Evolutionary conservation across 257 asterid genomes (phyloP).

Genomic region (Cruciata laevipes): DNA sequence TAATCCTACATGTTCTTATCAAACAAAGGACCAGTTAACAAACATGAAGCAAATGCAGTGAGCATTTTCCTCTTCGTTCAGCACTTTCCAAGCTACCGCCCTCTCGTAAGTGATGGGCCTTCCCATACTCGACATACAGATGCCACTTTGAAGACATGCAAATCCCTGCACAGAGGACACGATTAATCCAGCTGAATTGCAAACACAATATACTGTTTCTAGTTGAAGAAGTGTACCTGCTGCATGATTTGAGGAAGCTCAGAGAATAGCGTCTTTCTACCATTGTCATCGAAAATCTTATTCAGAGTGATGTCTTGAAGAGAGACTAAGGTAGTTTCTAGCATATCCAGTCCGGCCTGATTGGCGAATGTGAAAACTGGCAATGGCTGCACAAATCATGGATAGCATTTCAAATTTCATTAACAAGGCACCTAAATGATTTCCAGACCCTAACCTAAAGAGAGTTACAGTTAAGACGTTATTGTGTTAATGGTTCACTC

Average conservation of each 20-base stretch:
- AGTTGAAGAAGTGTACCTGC: constrained; percentile 38
- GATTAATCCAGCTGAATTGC: background rate
- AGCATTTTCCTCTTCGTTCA: constrained; percentile 75
- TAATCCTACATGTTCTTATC: constrained; percentile 5
- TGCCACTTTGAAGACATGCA: constrained; percentile 41
- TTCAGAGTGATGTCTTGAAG: constrained; percentile 87
- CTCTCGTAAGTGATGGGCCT: constrained; percentile 43
- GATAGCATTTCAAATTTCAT: background rate
- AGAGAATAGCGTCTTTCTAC: constrained; percentile 58
- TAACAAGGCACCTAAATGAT: background rate
- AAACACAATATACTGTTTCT: background rate
- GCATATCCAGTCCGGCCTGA: constrained; percentile 97
- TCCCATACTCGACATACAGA: constrained; percentile 47
- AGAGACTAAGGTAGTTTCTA: constrained; percentile 80
- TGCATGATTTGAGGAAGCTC: constrained; percentile 91
- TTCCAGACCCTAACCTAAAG: background rate
- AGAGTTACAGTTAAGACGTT: background rate
- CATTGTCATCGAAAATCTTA: constrained; percentile 71
- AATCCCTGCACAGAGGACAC: constrained; percentile 28
- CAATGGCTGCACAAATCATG: constrained; percentile 49
- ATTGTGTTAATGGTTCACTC: background rate
- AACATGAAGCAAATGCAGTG: constrained; percentile 91
- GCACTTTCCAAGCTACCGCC: constrained; percentile 49
- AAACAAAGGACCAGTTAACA: constrained; percentile 76
- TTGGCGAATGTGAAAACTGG: constrained; percentile 88